Base-by-base conservation (phyloP, 139 green algal genomes). In the Coelastrella sp. region DNA sequence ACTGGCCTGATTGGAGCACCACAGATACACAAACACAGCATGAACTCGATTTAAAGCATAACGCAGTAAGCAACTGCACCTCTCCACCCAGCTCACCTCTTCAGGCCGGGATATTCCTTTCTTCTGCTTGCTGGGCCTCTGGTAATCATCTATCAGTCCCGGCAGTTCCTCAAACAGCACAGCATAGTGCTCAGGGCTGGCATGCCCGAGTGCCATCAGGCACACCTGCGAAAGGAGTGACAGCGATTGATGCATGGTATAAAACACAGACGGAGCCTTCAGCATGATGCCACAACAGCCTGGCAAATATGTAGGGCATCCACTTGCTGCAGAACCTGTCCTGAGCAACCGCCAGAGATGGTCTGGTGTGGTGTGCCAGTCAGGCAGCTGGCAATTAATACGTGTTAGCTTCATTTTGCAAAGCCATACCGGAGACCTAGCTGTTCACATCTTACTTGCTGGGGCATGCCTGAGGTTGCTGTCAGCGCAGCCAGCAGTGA, bases 161-260 rank as follows among this genome's bases (percentile, higher is more conserved):
- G 76, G 57, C 92, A 92, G 82, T 85, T 93, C 89, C 65, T 91
- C 76, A 85, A 92, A 73, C 63, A 91, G 79, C 12, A 82, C 78
- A 8, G 49, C 76, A 57, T 94, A 93, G 84, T 93, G 90, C n/a
- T 95, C 92, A 6, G 91, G 79, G 82, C 96, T 91, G 27, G 91
- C 82, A 87, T 95, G 92, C 8, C 96, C 96, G 84, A 98, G 87
- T 0, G 96, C 96, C 90, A 98, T 82, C 58, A 95, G 63, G 22
- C n/a, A 73, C 78, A 91, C 63, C 87, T 88, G 68, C 8, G 49
- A 14, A 80, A 49, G 35, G 35, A 49, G 1, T 49, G 35, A 49
- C 35, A 49, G 35, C 35, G 35, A 3, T 49, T 49, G 35, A 49
- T 49, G 35, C 35, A 49, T 49, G 35, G 1, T 49, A 49, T 49